These are phyloP conservation scores for Lotmaria passim DNA, from an alignment of 208 protist species.

Conservation along the genomic window DNA sequence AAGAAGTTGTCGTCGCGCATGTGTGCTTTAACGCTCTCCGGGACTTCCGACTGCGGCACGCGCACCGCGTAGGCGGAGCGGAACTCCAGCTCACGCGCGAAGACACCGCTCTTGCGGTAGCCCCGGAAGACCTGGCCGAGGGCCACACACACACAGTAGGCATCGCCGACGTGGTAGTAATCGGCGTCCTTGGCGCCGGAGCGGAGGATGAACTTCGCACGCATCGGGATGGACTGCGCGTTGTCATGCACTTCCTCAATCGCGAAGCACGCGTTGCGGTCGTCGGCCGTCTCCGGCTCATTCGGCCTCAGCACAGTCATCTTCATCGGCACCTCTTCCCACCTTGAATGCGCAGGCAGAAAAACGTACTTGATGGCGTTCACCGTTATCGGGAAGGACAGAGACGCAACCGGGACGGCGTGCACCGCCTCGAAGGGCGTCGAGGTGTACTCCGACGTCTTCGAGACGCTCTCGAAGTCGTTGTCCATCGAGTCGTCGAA, in stretches of 20 bases:
- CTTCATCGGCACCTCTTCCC: conserved; percentile 27
- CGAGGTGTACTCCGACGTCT: conserved; percentile 5
- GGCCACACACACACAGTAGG: conserved; percentile 49
- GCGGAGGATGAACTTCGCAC: conserved; percentile 58
- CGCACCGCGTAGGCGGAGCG: conserved; percentile 31
- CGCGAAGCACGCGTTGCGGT: conserved; percentile 45
- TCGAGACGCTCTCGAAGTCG: conserved; percentile 8
- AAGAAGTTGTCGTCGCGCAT: conserved; percentile 27
- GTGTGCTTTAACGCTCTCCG: conserved; percentile 19
- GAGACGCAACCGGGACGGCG: not conserved
- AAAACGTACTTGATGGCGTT: conserved; percentile 41
- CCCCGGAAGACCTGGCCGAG: conserved; percentile 33
- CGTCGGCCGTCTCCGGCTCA: conserved; percentile 26
- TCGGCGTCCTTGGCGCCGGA: conserved; percentile 37
- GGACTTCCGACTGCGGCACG: conserved; percentile 24
- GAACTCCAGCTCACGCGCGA: conserved; percentile 28
- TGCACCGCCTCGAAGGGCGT: not conserved
- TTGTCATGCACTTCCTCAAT: conserved; percentile 40
- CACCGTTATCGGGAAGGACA: conserved; percentile 11
- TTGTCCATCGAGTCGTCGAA: not conserved
- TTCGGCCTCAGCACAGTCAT: conserved; percentile 17
- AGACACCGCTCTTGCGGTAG: conserved; percentile 24
- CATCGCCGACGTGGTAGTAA: conserved; percentile 67
- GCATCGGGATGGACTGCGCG: conserved; percentile 30
- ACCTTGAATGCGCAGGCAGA: conserved; percentile 14